Base-by-base conservation (phyloP, 306 rosid species). In the Rosa lucieae region DNA sequence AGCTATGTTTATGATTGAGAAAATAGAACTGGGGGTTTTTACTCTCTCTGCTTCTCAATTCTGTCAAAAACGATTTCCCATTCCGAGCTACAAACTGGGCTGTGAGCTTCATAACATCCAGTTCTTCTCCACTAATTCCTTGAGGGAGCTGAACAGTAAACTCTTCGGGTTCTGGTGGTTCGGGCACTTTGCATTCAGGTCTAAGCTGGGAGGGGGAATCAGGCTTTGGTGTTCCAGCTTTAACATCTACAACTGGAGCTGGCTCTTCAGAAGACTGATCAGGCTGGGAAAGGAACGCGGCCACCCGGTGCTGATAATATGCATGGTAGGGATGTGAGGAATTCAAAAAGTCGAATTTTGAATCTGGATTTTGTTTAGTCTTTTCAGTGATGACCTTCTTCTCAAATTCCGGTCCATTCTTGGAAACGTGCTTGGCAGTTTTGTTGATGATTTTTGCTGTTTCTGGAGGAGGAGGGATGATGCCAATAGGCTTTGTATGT, bases 401-500 rank as follows among this genome's bases (percentile, higher is more conserved):
- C 72, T 91, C 97, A 56, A 92, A 92, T 37, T 94, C 99, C 0
- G 90, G 92, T 42, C 97, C 99, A 48, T 89, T 91, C 77, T 93
- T 92, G 1, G 97, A 91, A 46, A 94, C 99, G 11, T 91, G 90
- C 81, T 85, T 89, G 37, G 97, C 32, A 3, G 99, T 94, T 81
- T 94, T 94, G 77, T 94, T 97, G 12, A 94, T 97, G 59, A 94
- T 91, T 74, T 87, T 88, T 83, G 93, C 80, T 40, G 92, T 86
- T 29, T 94, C 95, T 0, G 89, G 95, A 76, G 97, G 97, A 17
- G 97, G 99, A n/a, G 87, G 93, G 55, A 92, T 94, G 42, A 94
- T 94, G 42, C 99, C 99, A 85, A 94, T 94, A 35, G 90, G 90
- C 84, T 89, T 94, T n/a, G 99, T 88, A 72, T 92, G 99, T 17